A percentile compares a stretch with the other conserved stretches of the same genome.
Evolutionary conservation across 257 asterid species (phyloP).

Genomic region (Solanum dulcamara): DNA sequence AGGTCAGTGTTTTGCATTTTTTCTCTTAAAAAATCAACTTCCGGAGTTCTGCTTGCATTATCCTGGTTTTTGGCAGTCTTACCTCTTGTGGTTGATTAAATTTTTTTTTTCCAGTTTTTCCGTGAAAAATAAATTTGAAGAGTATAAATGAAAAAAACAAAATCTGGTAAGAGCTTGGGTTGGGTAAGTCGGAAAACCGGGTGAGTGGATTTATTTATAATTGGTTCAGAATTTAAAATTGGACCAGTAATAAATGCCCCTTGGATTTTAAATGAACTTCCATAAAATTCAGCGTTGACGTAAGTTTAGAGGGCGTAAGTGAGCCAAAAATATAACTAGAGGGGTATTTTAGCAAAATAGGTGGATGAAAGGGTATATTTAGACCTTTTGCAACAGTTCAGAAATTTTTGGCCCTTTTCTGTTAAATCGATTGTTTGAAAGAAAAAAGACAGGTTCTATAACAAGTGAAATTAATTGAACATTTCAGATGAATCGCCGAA

Average conservation of each 20-base stretch:
- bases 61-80: not conserved
- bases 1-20: no score
- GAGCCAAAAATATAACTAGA: not conserved
- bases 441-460: not conserved
- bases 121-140: not conserved
- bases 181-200: not conserved
- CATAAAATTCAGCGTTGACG: not conserved
- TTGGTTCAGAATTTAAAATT: no score
- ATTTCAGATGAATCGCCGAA: conserved; percentile 74
- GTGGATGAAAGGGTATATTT: not conserved
- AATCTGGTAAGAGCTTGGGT: not conserved
- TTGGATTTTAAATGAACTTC: not conserved
- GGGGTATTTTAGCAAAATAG: not conserved
- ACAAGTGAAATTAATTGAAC: conserved; percentile 5
- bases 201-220: not conserved
- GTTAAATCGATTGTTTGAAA: not conserved
- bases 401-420: not conserved
- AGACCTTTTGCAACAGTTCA: not conserved
- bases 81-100: not conserved
- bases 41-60: no score
- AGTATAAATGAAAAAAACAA: not conserved
- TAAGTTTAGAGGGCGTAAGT: not conserved
- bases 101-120: no score
- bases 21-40: no score
- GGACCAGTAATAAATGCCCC: no score